Percentiles rank a stretch among this genome's conserved stretches.
phyloP scores from a whole-genome alignment of 2,329 filamentous ascomycete species.

The Parastagonospora avenae region DNA sequence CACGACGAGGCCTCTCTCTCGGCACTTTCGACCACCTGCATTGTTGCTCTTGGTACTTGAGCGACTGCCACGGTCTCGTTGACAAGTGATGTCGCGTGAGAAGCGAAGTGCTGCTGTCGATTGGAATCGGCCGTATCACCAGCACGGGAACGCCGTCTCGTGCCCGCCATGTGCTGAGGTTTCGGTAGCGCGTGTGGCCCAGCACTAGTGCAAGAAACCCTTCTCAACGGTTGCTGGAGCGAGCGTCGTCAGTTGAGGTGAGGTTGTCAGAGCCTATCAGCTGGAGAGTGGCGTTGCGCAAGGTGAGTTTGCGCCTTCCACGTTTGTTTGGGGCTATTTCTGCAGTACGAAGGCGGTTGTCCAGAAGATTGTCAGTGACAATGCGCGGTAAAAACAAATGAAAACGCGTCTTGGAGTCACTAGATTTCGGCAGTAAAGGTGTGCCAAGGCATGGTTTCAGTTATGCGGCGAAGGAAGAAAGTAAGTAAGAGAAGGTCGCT shows the following conservation, averaged over 20 bases:
- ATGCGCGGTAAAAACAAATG: too few species aligned
- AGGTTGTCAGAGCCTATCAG: neutral
- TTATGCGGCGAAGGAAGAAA: slow-evolving; percentile 17
- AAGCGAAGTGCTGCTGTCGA: slow-evolving; percentile 14
- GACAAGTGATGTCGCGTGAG: slow-evolving; percentile 10
- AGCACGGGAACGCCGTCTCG: slow-evolving; percentile 25
- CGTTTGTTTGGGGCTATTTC: neutral
- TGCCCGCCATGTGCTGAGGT: slow-evolving; percentile 25
- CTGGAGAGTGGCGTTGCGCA: neutral
- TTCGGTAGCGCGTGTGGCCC: neutral
- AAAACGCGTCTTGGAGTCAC: too few species aligned
- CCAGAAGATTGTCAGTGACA: too few species aligned
- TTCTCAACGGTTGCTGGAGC: neutral
- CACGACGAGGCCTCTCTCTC: slow-evolving; percentile 14
- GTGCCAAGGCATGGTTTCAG: slow-evolving; percentile 2
- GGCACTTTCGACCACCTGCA: slow-evolving; percentile 12
- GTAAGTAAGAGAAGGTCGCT: slow-evolving; percentile 7
- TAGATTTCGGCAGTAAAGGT: neutral
- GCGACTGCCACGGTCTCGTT: slow-evolving; percentile 5
- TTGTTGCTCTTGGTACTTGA: slow-evolving; percentile 4
- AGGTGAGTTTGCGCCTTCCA: neutral
- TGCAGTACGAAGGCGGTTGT: too few species aligned
- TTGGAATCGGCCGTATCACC: slow-evolving; percentile 19
- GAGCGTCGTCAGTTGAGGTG: neutral
- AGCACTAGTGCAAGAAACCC: neutral